These are phyloP conservation scores for Oxyria digyna DNA, from an alignment of 148 eudicot species.

Conservation along the genomic window DNA sequence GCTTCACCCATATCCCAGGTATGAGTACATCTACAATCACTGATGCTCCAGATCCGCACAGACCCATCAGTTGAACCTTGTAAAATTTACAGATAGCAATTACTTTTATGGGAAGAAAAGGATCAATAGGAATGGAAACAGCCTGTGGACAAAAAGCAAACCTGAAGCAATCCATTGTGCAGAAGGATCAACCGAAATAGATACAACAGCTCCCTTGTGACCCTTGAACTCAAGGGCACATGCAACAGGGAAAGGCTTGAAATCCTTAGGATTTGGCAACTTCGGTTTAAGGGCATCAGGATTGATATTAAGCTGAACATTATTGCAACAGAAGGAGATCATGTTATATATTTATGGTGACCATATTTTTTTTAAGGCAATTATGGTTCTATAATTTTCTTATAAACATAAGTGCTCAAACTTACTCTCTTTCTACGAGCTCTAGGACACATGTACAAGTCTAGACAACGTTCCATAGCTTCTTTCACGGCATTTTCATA, in stretches of 20 bases:
- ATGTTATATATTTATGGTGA: neutral
- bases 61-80: slow-evolving; percentile 87
- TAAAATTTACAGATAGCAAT: neutral
- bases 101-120: neutral
- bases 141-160: slow-evolving; percentile 13
- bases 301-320: slow-evolving; percentile 67
- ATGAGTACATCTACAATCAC: slow-evolving; percentile 79
- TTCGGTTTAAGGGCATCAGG: slow-evolving; percentile 89
- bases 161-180: slow-evolving; percentile 99
- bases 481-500: slow-evolving; percentile 65
- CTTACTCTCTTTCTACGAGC: slow-evolving; percentile 79
- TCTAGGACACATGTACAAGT: slow-evolving; percentile 85
- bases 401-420: slow-evolving; percentile 9
- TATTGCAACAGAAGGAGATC: neutral
- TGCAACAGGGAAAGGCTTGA: slow-evolving; percentile 71
- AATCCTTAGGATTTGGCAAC: slow-evolving; percentile 73
- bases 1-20: slow-evolving; percentile 70
- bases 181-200: slow-evolving; percentile 68
- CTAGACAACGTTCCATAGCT: slow-evolving; percentile 73
- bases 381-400: neutral
- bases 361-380: neutral
- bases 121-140: neutral
- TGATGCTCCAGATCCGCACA: slow-evolving; percentile 87
- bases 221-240: slow-evolving; percentile 88
- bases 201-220: slow-evolving; percentile 67